Base-by-base conservation (phyloP, 2,329 filamentous ascomycete genomes). In the Fusarium haematococcum region DNA sequence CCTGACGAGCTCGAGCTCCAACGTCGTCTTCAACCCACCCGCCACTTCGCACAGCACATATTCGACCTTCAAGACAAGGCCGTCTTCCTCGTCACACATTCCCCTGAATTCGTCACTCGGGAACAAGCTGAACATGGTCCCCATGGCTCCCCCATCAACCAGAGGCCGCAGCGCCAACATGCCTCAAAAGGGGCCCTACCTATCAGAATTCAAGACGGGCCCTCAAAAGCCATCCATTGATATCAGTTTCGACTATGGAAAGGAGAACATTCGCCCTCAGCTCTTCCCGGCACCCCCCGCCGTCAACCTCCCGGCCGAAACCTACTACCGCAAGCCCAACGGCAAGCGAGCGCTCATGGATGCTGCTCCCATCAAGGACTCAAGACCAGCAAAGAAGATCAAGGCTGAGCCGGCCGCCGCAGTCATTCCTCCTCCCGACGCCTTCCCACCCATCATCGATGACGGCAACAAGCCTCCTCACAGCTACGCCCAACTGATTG, bases 401-500 rank as follows among this genome's bases (percentile, higher is more conserved):
- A 94, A 91, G 80, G 79, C 86, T 43, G 91, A 93, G 35, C 89
- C 72, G 25, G 30, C 62, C 13, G 45, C 68, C 7, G 20, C 52
- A 33, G 39, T 56, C 62, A 54, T 95, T 6, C 94, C 95, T 5
- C 87, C 92, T 57, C 92, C 92, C 58, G 90, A 93, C 73, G 92
- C 95, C n/a, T 97, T 98, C 85, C 94, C 95, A 6, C 83, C 87
- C 6, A 91, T 98, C 35, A 86, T 92, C 67, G 97, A 98, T 80
- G 95, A 98, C 80, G 96, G 95, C 78, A 87, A 88, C 65, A 98
- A 99, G 82, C 97, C 97, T 7, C 90, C 91, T 6, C 95, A 96
- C 83, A 98, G 95, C 85, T 99, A 99, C 81, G 96, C 97, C 23
- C 94, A 93, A 77, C 89, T 99, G 77, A 98, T 98, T 75, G 97